Conservation (phyloP, 352 stramenopile genomes). For the Pythium diclinum region DNA sequence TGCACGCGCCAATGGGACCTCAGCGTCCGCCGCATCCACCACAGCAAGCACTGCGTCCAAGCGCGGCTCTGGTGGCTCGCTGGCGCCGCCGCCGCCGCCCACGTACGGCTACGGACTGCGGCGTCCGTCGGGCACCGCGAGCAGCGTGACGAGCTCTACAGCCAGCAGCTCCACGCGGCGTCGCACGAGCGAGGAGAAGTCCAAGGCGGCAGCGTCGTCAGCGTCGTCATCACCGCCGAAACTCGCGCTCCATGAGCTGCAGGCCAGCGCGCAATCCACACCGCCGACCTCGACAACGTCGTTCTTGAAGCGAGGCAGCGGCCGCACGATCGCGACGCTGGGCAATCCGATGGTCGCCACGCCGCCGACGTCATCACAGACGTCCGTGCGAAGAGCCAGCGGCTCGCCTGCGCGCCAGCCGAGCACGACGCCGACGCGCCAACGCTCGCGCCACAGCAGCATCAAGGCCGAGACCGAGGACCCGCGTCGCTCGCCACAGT, state of each 20-base stretch:
- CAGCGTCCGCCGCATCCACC: not conserved
- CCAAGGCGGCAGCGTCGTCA: not conserved
- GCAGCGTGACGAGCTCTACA: not conserved
- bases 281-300: conserved; percentile 3
- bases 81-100: not conserved
- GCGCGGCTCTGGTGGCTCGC: conserved; percentile 12
- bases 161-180: not conserved
- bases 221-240: not conserved
- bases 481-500: not conserved
- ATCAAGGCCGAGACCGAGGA: not conserved
- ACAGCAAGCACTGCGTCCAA: not conserved
- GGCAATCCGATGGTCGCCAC: conserved; percentile 1
- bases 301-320: conserved; percentile 20
- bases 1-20: not conserved
- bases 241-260: conserved; percentile 23
- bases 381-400: conserved; percentile 12
- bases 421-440: not conserved
- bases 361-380: conserved; percentile 3
- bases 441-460: not conserved
- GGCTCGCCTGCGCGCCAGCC: conserved; percentile 2
- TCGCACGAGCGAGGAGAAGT: not conserved
- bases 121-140: not conserved
- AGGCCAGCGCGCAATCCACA: not conserved
- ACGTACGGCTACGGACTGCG: conserved; percentile 4
- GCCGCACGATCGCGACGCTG: conserved; percentile 25